These are phyloP conservation scores for Sporothrix pallida DNA, from an alignment of 2,329 filamentous ascomycete species.

Conservation along the genomic window DNA sequence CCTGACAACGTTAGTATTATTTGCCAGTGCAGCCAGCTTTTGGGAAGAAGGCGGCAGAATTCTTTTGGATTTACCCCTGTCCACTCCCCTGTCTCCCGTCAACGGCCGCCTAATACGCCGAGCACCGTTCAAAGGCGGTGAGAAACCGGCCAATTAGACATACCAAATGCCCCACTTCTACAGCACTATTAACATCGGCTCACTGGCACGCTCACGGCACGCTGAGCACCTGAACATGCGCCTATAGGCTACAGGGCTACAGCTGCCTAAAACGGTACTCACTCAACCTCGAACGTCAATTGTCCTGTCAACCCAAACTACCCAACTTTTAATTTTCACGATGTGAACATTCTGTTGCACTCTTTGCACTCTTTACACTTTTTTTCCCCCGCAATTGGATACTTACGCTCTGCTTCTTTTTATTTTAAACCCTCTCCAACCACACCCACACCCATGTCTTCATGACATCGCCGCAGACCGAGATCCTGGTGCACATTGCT, in stretches of 20 bases:
- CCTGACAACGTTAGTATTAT: neutral
- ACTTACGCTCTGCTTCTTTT: too few species aligned
- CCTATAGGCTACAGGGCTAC: conserved; percentile 21
- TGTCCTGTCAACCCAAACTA: conserved; percentile 35
- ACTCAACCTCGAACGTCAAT: neutral
- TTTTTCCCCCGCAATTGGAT: neutral
- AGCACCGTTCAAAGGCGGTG: conserved; percentile 10
- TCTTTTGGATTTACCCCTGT: neutral
- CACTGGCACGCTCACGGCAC: neutral
- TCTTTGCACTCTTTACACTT: too few species aligned
- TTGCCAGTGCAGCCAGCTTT: conserved; percentile 17
- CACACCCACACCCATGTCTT: conserved; percentile 23
- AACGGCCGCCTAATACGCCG: conserved; percentile 11
- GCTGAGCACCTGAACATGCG: neutral
- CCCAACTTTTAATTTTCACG: too few species aligned
- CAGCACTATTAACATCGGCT: neutral
- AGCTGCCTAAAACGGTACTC: conserved; percentile 25
- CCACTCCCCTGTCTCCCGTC: too few species aligned
- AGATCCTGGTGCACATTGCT: conserved; percentile 62
- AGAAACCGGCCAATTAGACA: neutral
- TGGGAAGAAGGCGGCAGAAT: conserved; percentile 2
- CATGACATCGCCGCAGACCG: conserved; percentile 46
- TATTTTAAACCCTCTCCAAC: neutral
- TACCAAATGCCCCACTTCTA: neutral
- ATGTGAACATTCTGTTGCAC: neutral